These are phyloP conservation scores for Rhizoctonia solani DNA, from an alignment of 1,284 basidiomycete species.

Conservation along the genomic window DNA sequence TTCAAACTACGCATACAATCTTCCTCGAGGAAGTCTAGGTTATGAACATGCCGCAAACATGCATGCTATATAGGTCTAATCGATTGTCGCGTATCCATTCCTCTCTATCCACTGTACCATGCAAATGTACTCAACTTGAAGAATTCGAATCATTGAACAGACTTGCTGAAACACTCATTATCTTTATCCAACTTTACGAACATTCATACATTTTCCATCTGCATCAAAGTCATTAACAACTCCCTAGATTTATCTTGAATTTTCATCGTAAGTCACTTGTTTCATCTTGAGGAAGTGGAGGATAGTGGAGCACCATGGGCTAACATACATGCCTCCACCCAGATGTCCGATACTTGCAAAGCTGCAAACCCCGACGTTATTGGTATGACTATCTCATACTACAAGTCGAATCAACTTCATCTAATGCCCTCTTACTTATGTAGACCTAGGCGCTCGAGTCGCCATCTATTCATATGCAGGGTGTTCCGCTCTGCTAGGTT, in stretches of 20 bases:
- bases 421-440: not conserved
- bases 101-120: too few relatives aligned
- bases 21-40: not conserved
- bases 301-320: not conserved
- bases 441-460: conserved; percentile 17
- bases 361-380: conserved; percentile 10
- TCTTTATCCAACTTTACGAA: too few relatives aligned
- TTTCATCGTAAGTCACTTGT: too few relatives aligned
- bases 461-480: conserved; percentile 18
- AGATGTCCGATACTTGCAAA: conserved; percentile 14
- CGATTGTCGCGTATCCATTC: too few relatives aligned
- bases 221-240: too few relatives aligned
- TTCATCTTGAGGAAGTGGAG: not conserved
- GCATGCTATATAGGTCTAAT: too few relatives aligned
- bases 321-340: not conserved
- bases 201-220: too few relatives aligned
- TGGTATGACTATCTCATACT: not conserved
- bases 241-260: too few relatives aligned
- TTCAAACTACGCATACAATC: not conserved
- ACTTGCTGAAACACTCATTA: too few relatives aligned
- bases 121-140: too few relatives aligned
- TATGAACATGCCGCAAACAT: too few relatives aligned
- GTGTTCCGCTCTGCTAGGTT: conserved; percentile 16
- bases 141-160: too few relatives aligned
- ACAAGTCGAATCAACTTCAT: not conserved